A percentile compares a stretch with the other conserved stretches of the same genome.
These are phyloP conservation scores for Xylaria castorea DNA, from an alignment of 495 filamentous ascomycete genomes.

Conservation along the genomic window DNA sequence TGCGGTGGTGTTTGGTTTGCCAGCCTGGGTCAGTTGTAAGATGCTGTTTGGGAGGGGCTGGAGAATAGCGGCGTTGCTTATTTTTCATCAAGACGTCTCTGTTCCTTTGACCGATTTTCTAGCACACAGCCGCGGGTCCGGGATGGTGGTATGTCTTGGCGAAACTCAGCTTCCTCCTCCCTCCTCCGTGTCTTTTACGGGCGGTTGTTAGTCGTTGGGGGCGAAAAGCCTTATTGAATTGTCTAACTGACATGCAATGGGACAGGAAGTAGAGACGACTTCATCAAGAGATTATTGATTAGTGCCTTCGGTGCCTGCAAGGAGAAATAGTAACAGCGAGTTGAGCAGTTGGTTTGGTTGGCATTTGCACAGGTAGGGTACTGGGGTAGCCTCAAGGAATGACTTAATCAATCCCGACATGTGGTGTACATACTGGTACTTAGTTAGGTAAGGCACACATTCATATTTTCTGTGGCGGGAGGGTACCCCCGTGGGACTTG, in stretches of 20 bases:
- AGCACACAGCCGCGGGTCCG: constrained; percentile 22
- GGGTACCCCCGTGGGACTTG: not conserved
- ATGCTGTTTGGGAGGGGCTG: constrained; percentile 32
- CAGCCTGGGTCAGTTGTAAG: constrained; percentile 12
- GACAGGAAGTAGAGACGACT: not conserved
- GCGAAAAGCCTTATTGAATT: not conserved
- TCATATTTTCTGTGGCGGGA: not conserved
- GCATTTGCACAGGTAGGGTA: not conserved
- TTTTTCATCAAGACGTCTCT: constrained; percentile 30
- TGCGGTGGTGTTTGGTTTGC: constrained; percentile 22
- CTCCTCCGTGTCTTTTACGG: not conserved
- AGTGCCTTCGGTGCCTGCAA: not conserved
- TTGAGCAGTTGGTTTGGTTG: not conserved
- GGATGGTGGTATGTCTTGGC: constrained; percentile 25
- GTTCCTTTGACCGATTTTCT: constrained; percentile 39
- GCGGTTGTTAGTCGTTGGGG: not conserved
- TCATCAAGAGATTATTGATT: not conserved
- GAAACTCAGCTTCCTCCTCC: not conserved
- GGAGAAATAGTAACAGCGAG: not conserved
- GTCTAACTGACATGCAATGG: not conserved
- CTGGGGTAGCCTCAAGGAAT: constrained; percentile 7
- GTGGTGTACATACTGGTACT: not conserved
- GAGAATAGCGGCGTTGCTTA: constrained; percentile 31
- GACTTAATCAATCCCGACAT: not conserved
- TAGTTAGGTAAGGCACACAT: not conserved